These are phyloP conservation scores for Naganishia antarctica DNA, from an alignment of 768 basidiomycete genomes.

Conservation along the genomic window DNA sequence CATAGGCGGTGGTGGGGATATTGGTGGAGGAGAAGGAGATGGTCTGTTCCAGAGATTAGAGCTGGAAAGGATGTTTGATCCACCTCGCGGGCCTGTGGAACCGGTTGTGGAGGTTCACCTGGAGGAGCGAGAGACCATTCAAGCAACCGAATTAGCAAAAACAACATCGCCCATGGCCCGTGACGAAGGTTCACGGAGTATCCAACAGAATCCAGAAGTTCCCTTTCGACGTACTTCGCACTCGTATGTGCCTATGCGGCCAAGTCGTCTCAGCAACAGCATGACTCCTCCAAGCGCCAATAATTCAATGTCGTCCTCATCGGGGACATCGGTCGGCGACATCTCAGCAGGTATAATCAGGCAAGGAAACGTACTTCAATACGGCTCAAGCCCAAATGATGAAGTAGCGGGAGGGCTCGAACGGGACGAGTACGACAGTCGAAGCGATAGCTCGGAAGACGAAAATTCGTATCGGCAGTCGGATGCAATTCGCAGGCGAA, in stretches of 20 bases:
- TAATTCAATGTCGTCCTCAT: conserved; percentile 19
- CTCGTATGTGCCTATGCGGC: conserved; percentile 42
- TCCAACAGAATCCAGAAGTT: background rate
- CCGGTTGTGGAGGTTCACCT: background rate
- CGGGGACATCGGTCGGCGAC: background rate
- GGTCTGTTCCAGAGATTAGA: conserved; percentile 77
- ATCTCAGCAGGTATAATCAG: background rate
- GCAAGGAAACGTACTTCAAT: background rate
- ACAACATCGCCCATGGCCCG: too few relatives aligned
- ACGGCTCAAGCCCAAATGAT: background rate
- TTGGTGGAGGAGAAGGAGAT: conserved; percentile 27
- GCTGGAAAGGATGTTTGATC: conserved; percentile 88
- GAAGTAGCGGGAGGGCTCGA: conserved; percentile 23
- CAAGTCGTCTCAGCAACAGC: conserved; percentile 43
- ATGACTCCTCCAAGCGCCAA: conserved; percentile 40
- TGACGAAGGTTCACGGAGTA: too few relatives aligned
- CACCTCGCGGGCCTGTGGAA: conserved; percentile 60
- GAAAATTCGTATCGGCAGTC: background rate
- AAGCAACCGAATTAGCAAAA: too few relatives aligned
- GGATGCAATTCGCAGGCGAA: background rate
- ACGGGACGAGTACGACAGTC: conserved; percentile 8
- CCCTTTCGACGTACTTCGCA: conserved; percentile 35
- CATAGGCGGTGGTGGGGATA: conserved; percentile 11
- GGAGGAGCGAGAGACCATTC: background rate
- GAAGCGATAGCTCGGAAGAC: background rate